Evolutionary conservation across 2,329 filamentous ascomycete species (phyloP).

Genomic region (Aspergillus ibericus): DNA sequence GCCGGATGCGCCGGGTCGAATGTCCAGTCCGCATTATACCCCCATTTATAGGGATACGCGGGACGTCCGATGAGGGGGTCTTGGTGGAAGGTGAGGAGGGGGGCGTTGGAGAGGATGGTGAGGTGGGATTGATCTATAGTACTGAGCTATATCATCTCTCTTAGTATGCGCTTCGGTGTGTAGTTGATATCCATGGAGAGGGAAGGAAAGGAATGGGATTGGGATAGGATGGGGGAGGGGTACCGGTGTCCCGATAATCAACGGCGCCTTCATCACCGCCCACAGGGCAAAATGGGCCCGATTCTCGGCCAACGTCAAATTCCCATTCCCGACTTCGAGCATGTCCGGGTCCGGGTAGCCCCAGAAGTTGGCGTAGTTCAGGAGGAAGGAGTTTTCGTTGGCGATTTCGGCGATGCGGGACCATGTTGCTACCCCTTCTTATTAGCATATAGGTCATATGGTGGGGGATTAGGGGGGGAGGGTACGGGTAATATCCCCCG

Average conservation of each 20-base stretch:
- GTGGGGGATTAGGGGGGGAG: neutral
- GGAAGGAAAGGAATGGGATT: no score
- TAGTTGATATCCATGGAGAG: neutral
- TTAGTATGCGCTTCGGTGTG: no score
- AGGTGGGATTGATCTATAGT: constrained; percentile 39
- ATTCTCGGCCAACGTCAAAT: constrained; percentile 48
- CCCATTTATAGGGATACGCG: constrained; percentile 45
- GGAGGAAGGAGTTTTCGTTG: constrained; percentile 51
- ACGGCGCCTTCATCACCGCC: constrained; percentile 52
- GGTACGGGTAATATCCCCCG: constrained; percentile 34
- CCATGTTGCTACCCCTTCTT: constrained; percentile 19
- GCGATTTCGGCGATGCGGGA: constrained; percentile 43
- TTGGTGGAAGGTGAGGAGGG: constrained; percentile 49
- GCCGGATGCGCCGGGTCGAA: constrained; percentile 35
- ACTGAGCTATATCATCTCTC: constrained; percentile 29
- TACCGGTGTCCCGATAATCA: constrained; percentile 50
- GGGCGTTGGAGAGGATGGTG: constrained; percentile 45
- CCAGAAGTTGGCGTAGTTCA: constrained; percentile 50
- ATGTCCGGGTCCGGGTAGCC: constrained; percentile 55
- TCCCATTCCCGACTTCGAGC: constrained; percentile 53
- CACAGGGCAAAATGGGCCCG: constrained; percentile 55
- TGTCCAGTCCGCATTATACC: constrained; percentile 37
- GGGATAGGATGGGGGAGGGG: neutral
- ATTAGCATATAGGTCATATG: neutral
- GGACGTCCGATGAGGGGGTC: constrained; percentile 45